Evolutionary conservation across 2,329 filamentous ascomycete species (phyloP), one percentile per base, ranked within the genome.

Genomic region (Beauveria caledonica): DNA sequence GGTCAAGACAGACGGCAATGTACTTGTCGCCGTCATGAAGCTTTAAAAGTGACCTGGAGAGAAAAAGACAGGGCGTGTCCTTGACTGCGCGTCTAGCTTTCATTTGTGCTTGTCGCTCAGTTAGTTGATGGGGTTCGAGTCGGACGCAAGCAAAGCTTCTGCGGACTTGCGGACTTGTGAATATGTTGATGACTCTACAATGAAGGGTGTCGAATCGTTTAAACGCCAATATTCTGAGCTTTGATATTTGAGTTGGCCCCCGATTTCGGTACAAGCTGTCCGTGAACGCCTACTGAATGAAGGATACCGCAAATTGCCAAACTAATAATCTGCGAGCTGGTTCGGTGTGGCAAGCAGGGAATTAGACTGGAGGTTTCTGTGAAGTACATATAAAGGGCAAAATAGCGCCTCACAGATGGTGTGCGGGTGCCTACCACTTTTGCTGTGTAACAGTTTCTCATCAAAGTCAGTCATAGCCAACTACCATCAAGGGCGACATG

Each of bases 1-100:
- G 69, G 63, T 81, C 78, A 29, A 81, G 64, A 51, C 67, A 68
- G 25, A 61, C 13, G 21, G 23, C 36, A 25, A 57, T 23, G 59
- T 61, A 61, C 25, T 50, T 61, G 44, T 40, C 39, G 7, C 45
- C 45, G 8, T 49, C 44, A 11, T 29, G 55, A 10, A 33, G 33
- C 45, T 49, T 29, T 3, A 49, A 9, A 15, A 58, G 45, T 15
- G 55, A 27, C 15, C 29, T 25, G 2, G 45, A 21, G 29, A 58
- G 17, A 5, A 17, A 58, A 15, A 58, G 19, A 15, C 33, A 5
- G 5, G 55, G 55, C 21, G 55, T 40, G 2, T 48, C 55, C 10
- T 58, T 50, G 19, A 45, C 33, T 3, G 55, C 44, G 29, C 45
- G 3, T 48, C 55, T 3, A 58, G 45, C 45, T 42, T 29, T 58